A percentile compares a stretch with the other conserved stretches of the same genome.
Conservation (phyloP, 164 flowering plant genomes). For the Cinnamomum chago region DNA sequence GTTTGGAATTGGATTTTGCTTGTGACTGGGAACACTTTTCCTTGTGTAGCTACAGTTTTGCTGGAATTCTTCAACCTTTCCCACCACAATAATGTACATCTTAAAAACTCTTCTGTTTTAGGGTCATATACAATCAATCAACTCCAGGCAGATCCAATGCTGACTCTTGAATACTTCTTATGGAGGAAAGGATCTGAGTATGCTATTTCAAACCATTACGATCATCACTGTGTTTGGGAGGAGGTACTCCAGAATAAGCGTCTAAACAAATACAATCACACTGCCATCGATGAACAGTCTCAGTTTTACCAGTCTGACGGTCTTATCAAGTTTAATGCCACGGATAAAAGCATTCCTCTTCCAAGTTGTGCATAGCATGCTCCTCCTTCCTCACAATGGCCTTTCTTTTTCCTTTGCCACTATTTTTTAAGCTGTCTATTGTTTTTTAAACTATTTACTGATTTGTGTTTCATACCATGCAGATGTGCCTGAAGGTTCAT, state of each 20-base stretch:
- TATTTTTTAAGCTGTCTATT: neutral
- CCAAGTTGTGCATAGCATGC: slow-evolving; percentile 74
- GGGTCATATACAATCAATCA: too few species aligned
- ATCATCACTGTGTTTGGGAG: slow-evolving; percentile 98
- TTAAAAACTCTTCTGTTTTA: too few species aligned
- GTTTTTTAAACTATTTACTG: neutral
- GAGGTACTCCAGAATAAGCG: slow-evolving; percentile 95
- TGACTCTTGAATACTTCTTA: slow-evolving; percentile 74
- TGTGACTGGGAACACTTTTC: slow-evolving; percentile 5
- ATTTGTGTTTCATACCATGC: slow-evolving; percentile 19
- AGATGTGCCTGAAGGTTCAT: slow-evolving; percentile 98
- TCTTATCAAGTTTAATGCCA: slow-evolving; percentile 74
- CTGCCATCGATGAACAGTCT: slow-evolving; percentile 92
- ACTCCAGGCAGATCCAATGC: slow-evolving; percentile 79
- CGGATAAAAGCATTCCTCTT: slow-evolving; percentile 61
- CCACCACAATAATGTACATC: slow-evolving; percentile 22
- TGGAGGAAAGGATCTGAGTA: slow-evolving; percentile 80
- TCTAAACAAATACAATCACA: slow-evolving; percentile 86
- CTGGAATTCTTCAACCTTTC: slow-evolving; percentile 8
- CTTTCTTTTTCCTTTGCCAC: neutral
- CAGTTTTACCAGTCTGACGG: slow-evolving; percentile 86
- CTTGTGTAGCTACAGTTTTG: slow-evolving; percentile 7
- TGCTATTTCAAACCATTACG: slow-evolving; percentile 97
- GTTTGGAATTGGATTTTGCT: neutral
- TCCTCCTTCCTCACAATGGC: neutral